Evolutionary conservation across 352 stramenopile genomes (phyloP).

Genomic region (Phytophthora tentaculata): DNA sequence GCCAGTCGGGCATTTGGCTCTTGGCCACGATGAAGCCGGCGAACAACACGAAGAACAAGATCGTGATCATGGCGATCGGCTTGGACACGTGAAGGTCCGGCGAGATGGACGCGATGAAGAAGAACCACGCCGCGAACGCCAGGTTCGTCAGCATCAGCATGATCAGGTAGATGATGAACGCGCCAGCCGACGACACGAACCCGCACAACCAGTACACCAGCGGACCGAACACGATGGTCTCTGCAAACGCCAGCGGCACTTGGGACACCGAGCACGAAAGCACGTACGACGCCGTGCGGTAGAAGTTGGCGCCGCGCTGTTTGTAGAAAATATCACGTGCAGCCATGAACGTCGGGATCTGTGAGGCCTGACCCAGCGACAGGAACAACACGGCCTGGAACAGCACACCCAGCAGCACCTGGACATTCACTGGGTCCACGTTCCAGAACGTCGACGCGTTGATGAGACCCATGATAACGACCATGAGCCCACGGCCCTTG

Average conservation of each 20-base stretch:
- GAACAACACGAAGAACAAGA: slow-evolving; percentile 55
- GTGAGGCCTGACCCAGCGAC: slow-evolving; percentile 68
- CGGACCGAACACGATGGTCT: slow-evolving; percentile 79
- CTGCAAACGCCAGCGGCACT: slow-evolving; percentile 61
- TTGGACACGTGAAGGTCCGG: slow-evolving; percentile 44
- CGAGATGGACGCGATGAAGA: slow-evolving; percentile 44
- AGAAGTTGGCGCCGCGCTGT: slow-evolving; percentile 82
- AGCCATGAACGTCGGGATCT: slow-evolving; percentile 79
- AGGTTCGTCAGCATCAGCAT: slow-evolving; percentile 54
- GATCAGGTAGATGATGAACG: slow-evolving; percentile 54
- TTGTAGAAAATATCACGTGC: slow-evolving; percentile 80
- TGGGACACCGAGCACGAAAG: slow-evolving; percentile 66
- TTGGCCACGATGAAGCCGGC: slow-evolving; percentile 58
- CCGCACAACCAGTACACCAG: slow-evolving; percentile 88
- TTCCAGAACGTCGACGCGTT: slow-evolving; percentile 54
- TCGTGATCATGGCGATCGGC: slow-evolving; percentile 43
- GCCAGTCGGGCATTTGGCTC: slow-evolving; percentile 47
- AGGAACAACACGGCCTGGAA: slow-evolving; percentile 84
- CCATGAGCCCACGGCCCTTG: slow-evolving; percentile 46
- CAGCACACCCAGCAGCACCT: slow-evolving; percentile 70
- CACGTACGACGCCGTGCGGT: slow-evolving; percentile 62
- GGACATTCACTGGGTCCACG: slow-evolving; percentile 42
- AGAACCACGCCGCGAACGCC: slow-evolving; percentile 54
- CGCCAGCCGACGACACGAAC: slow-evolving; percentile 31
- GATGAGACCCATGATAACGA: slow-evolving; percentile 48